phyloP scores from a whole-genome alignment of 805 yeast species.

The Candida orba region DNA sequence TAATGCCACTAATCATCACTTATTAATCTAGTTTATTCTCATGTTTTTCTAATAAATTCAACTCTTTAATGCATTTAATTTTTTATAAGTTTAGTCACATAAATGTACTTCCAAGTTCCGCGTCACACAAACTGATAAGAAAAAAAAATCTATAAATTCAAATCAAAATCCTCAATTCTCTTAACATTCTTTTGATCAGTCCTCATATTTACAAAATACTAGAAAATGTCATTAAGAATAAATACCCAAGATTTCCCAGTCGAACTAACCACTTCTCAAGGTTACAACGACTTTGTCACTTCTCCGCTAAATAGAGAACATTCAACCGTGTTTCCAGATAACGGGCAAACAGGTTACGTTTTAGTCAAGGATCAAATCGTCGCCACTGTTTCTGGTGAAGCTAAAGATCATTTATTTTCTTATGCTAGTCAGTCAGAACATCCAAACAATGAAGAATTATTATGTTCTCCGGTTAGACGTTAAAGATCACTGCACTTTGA shows the following conservation, averaged over 20 bases:
- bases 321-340: conserved; percentile 31
- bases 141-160: not conserved
- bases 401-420: conserved; percentile 20
- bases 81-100: not conserved
- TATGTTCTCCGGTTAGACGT: conserved; percentile 6
- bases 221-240: conserved; percentile 6
- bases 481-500: not conserved
- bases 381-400: conserved; percentile 34
- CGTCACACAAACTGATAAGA: not conserved
- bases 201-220: not conserved
- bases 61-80: no score
- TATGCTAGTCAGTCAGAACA: not conserved
- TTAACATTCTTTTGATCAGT: not conserved
- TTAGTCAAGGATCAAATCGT: conserved; percentile 28
- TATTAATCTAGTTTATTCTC: no score
- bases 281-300: conserved; percentile 33
- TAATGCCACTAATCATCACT: no score
- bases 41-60: no score
- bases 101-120: not conserved
- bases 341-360: conserved; percentile 29
- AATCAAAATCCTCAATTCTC: not conserved
- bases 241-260: conserved; percentile 29
- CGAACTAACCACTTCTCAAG: conserved; percentile 32
- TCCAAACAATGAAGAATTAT: not conserved
- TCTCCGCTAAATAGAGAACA: conserved; percentile 24